Conservation (phyloP, 441 rosid species). For the Brassica balearica region DNA sequence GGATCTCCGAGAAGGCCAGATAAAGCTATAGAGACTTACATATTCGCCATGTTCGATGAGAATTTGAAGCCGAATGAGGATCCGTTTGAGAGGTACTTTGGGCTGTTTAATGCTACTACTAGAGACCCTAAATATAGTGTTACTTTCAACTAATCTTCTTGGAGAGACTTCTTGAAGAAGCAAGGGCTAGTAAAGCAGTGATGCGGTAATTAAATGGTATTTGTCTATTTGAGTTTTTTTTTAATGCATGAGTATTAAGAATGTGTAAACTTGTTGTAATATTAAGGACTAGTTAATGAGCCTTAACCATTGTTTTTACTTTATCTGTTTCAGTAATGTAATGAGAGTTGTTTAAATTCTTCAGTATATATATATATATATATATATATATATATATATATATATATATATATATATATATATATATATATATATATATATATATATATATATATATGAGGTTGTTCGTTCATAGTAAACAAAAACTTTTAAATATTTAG, state of each 20-base stretch:
- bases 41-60: conserved; percentile 74
- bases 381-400: background rate
- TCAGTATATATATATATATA: background rate
- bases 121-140: conserved; percentile 47
- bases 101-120: conserved; percentile 48
- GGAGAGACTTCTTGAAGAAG: background rate
- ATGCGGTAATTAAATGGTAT: background rate
- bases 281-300: background rate
- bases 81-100: conserved; percentile 49
- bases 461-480: background rate
- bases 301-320: background rate
- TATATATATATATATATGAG: background rate
- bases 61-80: conserved; percentile 44
- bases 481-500: background rate
- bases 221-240: background rate
- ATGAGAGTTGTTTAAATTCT: background rate
- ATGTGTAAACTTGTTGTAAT: conserved; percentile 1
- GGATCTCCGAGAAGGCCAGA: conserved; percentile 50
- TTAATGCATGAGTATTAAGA: background rate
- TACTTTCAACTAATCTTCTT: conserved; percentile 6
- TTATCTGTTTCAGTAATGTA: background rate
- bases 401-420: background rate
- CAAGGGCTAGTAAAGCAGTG: background rate
- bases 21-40: conserved; percentile 55
- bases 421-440: background rate